Evolutionary conservation across 225 moss, liverwort and hornwort species (phyloP).

Genomic region (Pseudisothecium myosuroides): DNA sequence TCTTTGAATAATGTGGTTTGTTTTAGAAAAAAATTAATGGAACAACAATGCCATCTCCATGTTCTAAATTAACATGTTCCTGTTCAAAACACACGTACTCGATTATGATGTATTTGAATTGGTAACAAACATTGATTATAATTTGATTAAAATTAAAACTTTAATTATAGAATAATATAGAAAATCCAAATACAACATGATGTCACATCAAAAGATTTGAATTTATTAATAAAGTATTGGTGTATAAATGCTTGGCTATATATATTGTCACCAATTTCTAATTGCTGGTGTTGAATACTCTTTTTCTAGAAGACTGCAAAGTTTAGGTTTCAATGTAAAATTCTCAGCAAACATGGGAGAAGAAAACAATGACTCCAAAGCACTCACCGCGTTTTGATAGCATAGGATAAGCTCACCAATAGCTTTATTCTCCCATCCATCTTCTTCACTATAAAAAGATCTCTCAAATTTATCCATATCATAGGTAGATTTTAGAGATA

Average conservation of each 20-base stretch:
- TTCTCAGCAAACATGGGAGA: neutral
- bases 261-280: neutral
- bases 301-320: accelerated
- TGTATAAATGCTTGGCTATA: neutral
- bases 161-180: accelerated
- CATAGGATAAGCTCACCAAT: neutral
- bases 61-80: no score
- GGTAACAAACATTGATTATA: no score
- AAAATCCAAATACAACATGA: accelerated
- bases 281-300: neutral
- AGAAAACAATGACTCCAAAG: neutral
- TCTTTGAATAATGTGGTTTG: no score
- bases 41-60: no score
- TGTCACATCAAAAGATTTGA: neutral
- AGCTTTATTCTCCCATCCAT: neutral
- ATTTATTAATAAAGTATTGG: accelerated
- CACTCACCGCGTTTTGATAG: accelerated
- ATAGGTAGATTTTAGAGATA: neutral
- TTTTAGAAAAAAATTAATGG: no score
- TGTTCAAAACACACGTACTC: no score
- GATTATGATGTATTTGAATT: neutral
- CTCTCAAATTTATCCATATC: neutral
- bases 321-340: neutral
- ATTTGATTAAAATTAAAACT: neutral
- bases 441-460: neutral